Evolutionary conservation across 257 asterid species (phyloP), one percentile per base, ranked within the genome.

Genomic region (Primulina eburnea): DNA sequence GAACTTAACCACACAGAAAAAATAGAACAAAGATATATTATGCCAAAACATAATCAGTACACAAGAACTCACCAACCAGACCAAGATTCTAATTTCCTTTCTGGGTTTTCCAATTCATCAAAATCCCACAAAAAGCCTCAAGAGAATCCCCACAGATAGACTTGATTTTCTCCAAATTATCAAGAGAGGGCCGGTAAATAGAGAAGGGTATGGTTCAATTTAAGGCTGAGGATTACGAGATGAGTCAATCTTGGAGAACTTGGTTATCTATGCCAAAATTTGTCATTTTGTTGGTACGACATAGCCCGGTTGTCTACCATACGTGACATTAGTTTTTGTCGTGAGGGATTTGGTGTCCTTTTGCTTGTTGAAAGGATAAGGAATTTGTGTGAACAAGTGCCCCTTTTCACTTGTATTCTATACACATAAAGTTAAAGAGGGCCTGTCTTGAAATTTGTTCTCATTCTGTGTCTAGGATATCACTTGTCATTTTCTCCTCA

Each of bases 311-410:
- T 83, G 90, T 76, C 85, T 84, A 74, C 76, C 80, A 76, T 74
- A 88, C 83, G 79, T 83, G 87, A 82, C 83, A 71, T 76, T 60
- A 21, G 81, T 21, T 70, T 82, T 84, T 82, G 89, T 84, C 89
- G 85, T 65, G 90, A 74, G 80, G 74, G 84, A 60, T 80, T 74
- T 71, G 82, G 82, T 73, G 88, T 84, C 83, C 62, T 80, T 78
- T 74, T 71, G 76, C 79, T 73, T 78, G 84, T 77, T 64, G 79
- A 76, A 74, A 83, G 87, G 82, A 87, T 82, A 83, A 87, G 89
- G 97, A 24, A 87, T 90, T 87, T 87, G 82, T 82, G 87, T 79
- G 88, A 82, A 84, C 84, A 81, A 81, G 88, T 78, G 92, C 88
- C 85, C 65, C 17, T 50, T 61, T 21, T 52, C 20, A 55, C 20